Evolutionary conservation across 768 basidiomycete species (phyloP).

Genomic region (Macrocybe gigantea): DNA sequence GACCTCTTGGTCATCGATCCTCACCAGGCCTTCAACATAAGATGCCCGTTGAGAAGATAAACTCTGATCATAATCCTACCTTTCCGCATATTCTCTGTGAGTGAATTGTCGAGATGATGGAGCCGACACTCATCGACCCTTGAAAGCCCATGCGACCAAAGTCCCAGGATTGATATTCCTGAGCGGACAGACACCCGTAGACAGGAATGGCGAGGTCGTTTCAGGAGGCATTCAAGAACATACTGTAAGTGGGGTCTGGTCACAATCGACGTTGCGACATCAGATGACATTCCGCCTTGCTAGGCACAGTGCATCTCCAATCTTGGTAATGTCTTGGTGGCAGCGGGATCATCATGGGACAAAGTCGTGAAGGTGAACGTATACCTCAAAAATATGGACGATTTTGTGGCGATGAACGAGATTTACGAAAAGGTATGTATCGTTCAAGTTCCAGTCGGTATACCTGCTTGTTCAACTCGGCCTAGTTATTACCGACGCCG

Average conservation of each 20-base stretch:
- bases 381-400: constrained; percentile 55
- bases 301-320: constrained; percentile 56
- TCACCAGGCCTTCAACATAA: background rate
- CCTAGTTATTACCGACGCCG: constrained; percentile 37
- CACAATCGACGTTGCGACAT: background rate
- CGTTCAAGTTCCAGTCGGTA: background rate
- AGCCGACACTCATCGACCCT: background rate
- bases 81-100: constrained; percentile 45
- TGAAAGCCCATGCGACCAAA: constrained; percentile 49
- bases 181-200: constrained; percentile 54
- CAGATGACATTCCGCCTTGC: background rate
- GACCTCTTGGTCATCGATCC: background rate
- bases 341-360: constrained; percentile 55
- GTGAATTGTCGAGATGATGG: constrained; percentile 14
- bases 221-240: constrained; percentile 54
- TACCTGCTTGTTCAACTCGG: background rate
- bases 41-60: constrained; percentile 50
- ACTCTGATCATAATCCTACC: constrained; percentile 38
- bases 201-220: constrained; percentile 41
- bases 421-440: constrained; percentile 43
- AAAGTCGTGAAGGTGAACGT: constrained; percentile 53
- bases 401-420: constrained; percentile 52
- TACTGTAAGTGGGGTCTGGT: constrained; percentile 32
- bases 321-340: constrained; percentile 44
- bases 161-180: constrained; percentile 54